A percentile compares a stretch with the other conserved stretches of the same genome.
Evolutionary conservation across 495 filamentous ascomycete species (phyloP).

Genomic region (Neurospora sp.): DNA sequence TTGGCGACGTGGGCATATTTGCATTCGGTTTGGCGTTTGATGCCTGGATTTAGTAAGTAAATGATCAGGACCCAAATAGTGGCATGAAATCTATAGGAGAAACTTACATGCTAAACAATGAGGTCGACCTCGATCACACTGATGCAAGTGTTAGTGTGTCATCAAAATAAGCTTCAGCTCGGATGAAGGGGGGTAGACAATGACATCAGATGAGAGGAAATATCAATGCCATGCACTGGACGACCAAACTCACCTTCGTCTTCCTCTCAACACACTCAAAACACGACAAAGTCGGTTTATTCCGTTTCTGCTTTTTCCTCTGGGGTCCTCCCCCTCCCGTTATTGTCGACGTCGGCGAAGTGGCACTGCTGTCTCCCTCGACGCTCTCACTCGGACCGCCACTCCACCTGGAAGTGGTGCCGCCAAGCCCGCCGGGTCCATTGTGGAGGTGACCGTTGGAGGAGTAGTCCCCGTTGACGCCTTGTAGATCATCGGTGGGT

Average conservation of each 20-base stretch:
- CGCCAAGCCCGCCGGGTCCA: conserved; percentile 3
- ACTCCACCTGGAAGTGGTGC: conserved; percentile 1
- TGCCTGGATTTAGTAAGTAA: conserved; percentile 25
- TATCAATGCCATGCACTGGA: background rate
- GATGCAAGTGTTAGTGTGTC: conserved; percentile 7
- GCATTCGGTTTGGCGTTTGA: conserved; percentile 61
- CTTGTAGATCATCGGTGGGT: background rate
- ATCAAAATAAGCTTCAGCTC: background rate
- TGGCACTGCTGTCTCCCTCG: conserved; percentile 17
- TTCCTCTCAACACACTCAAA: conserved; percentile 63
- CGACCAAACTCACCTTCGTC: conserved; percentile 45
- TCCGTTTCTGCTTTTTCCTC: conserved; percentile 60
- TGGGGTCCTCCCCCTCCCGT: conserved; percentile 18
- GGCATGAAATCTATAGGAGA: background rate
- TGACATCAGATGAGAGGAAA: background rate
- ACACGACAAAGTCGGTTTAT: conserved; percentile 67
- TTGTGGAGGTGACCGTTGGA: background rate
- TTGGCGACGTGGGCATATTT: conserved; percentile 59
- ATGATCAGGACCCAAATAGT: background rate
- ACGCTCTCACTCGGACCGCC: background rate
- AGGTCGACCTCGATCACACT: conserved; percentile 49
- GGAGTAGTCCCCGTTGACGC: background rate
- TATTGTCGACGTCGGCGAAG: conserved; percentile 19
- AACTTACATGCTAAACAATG: conserved; percentile 56
- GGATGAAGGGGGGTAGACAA: background rate